Evolutionary conservation across 2,329 filamentous ascomycete genomes (phyloP).

Genomic region (Sporothrix protearum): DNA sequence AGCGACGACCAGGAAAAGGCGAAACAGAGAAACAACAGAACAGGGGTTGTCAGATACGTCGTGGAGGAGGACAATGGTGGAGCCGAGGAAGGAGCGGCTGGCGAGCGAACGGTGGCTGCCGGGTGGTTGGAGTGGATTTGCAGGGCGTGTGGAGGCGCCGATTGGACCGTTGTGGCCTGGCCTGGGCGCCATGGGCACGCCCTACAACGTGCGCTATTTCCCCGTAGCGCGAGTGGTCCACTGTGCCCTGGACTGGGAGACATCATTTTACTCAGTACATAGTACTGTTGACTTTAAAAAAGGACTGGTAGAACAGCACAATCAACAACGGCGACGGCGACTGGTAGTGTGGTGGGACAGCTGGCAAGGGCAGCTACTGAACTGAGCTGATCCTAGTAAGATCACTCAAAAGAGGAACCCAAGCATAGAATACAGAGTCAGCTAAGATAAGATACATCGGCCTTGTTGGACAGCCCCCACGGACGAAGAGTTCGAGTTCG

Average conservation of each 20-base stretch:
- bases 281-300: background rate
- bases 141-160: slow-evolving; percentile 11
- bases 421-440: background rate
- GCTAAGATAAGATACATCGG: too few relatives aligned
- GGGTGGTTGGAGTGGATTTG: slow-evolving; percentile 16
- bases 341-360: background rate
- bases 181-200: background rate
- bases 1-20: slow-evolving; percentile 14
- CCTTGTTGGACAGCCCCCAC: background rate
- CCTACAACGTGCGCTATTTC: slow-evolving; percentile 9
- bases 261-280: too few relatives aligned
- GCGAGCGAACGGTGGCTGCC: slow-evolving; percentile 19
- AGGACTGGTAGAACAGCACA: background rate
- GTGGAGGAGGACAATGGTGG: slow-evolving; percentile 3
- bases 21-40: slow-evolving; percentile 17
- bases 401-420: background rate
- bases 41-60: too few relatives aligned
- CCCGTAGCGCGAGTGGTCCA: background rate
- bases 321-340: background rate
- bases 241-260: background rate
- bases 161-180: slow-evolving; percentile 1
- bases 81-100: slow-evolving; percentile 19
- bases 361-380: background rate
- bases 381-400: background rate
- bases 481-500: background rate